Evolutionary conservation across 2,329 filamentous ascomycete genomes (phyloP), one percentile per base, ranked within the genome.

Genomic region (Periconia sp.): DNA sequence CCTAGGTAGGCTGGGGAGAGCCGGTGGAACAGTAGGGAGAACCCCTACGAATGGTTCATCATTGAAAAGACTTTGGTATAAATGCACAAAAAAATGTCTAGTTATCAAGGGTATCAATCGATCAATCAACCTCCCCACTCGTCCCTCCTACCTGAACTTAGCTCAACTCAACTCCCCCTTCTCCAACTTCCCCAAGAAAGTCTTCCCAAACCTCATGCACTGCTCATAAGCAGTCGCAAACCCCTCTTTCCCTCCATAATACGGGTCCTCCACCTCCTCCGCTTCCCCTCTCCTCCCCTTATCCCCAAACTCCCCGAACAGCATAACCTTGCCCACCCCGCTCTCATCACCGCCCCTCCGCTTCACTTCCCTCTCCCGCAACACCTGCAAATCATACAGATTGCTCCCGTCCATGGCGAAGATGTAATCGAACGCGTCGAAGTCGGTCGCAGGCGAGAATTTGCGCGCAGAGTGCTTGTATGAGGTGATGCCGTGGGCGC

Each of bases 381-480:
- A 75, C 33, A 85, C 79, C 65, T 85, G 73, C 53, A 96, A 76
- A 66, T 95, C 84, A 9, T 81, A 79, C 43, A 96, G 78, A 71
- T 97, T 97, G 44, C 86, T 84, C 46, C 84, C 81, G 71, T 99
- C 94, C 94, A 99, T 99, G 56, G 90, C 92, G 53, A 99, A 86
- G 55, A 99, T 86, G 76, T 96, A 97, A 74, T 97, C 91, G 68
- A 97, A 97, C 15, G 82, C 81, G 52, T 86, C 78, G 65, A 97
- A 95, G 74, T 99, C 94, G 48, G 82, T 81, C 1, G 80, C 74
- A 5, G 77, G 76, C 72, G 75, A 71, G 71, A 95, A 86, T 73
- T 90, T 88, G 49, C 92, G 86, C 18, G 91, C 92, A 1, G 79
- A 77, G 74, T 97, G 92, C 11, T 81, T 77, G 74, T 96, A 97